phyloP scores from a whole-genome alignment of 176 grass and related monocot genomes.

The Musa acuminata region DNA sequence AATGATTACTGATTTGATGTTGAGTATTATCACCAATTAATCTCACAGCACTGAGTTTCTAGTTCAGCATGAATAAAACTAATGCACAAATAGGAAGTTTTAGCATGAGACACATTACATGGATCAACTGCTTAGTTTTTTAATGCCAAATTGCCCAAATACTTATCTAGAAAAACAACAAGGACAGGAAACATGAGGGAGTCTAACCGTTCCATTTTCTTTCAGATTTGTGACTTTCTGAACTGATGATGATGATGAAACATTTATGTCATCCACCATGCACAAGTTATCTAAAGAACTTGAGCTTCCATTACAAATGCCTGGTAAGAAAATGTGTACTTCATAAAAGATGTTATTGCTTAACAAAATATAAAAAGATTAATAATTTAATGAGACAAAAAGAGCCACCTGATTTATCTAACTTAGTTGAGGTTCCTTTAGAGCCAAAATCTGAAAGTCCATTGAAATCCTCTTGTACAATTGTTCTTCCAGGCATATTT shows the following conservation, averaged over 20 bases:
- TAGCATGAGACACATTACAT: too few species aligned
- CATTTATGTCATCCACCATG: neutral
- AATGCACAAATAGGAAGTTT: too few species aligned
- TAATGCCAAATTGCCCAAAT: too few species aligned
- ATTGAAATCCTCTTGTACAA: neutral
- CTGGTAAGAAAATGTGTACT: neutral
- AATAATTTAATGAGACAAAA: neutral
- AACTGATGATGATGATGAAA: neutral
- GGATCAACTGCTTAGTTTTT: too few species aligned
- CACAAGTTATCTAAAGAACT: neutral
- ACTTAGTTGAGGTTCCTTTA: neutral
- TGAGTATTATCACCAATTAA: too few species aligned
- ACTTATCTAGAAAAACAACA: too few species aligned
- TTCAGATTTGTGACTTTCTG: neutral
- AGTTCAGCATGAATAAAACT: too few species aligned
- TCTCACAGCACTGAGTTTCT: too few species aligned
- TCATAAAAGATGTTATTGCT: neutral
- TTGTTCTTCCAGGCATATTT: neutral
- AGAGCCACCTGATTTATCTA: neutral
- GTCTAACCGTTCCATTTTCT: neutral
- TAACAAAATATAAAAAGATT: neutral
- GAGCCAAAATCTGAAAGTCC: neutral
- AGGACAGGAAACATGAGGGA: neutral
- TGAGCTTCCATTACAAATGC: neutral
- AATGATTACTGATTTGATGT: too few species aligned